Conservation (phyloP, 352 stramenopile species). For the Ophiocytium majus region DNA sequence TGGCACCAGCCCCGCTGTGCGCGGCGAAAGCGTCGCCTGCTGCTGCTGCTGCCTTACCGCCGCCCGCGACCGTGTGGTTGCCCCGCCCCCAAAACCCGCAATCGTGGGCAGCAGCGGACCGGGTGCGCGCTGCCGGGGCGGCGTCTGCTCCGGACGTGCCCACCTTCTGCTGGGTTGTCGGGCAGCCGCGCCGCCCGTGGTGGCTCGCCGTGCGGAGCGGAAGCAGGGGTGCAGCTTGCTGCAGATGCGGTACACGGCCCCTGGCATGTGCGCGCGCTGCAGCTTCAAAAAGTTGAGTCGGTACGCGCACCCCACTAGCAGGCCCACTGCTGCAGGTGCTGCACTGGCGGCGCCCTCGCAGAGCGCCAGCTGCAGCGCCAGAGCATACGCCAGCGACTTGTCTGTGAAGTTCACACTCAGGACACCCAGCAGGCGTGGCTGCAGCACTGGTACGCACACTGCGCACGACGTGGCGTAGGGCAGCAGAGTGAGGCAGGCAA, state of each 20-base stretch:
- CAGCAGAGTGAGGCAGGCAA: too few species aligned
- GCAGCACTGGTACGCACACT: conserved; percentile 19
- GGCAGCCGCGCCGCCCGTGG: background rate
- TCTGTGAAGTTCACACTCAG: conserved; percentile 9
- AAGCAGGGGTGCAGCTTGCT: background rate
- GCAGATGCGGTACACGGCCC: background rate
- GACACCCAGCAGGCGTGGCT: background rate
- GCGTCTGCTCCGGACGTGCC: background rate
- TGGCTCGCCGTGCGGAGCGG: background rate
- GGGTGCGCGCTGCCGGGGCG: background rate
- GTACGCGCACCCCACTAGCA: background rate
- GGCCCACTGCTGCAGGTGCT: background rate
- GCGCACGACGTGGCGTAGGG: too few species aligned
- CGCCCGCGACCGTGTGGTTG: too few species aligned
- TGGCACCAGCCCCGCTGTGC: background rate
- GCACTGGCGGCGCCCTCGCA: background rate
- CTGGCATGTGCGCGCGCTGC: background rate
- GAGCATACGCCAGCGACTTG: background rate
- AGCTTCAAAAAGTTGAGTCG: background rate
- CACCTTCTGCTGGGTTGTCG: too few species aligned
- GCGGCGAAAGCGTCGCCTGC: background rate
- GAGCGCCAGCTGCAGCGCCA: background rate
- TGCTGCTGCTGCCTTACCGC: background rate
- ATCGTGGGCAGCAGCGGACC: too few species aligned
- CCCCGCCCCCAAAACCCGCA: too few species aligned